Evolutionary conservation across 2,329 filamentous ascomycete genomes (phyloP).

Genomic region (Scedosporium minutisporum): DNA sequence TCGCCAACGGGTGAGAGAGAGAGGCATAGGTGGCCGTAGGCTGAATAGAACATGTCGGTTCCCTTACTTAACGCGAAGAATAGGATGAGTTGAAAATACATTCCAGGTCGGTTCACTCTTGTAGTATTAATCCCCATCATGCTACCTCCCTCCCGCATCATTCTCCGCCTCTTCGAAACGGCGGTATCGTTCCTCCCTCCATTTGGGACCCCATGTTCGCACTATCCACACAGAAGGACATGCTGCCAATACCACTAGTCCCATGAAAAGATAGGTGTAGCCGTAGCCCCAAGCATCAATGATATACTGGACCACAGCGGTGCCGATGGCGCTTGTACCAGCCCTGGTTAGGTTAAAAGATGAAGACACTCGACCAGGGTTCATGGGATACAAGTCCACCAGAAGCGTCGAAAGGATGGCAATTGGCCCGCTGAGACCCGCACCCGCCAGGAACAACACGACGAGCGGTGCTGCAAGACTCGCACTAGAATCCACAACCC

Average conservation of each 20-base stretch:
- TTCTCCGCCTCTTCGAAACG: constrained; percentile 10
- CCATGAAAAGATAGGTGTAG: constrained; percentile 25
- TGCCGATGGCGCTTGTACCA: constrained; percentile 27
- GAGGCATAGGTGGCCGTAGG: too few species aligned
- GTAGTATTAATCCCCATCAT: not conserved
- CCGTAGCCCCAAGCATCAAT: constrained; percentile 30
- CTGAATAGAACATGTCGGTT: too few species aligned
- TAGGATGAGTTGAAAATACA: too few species aligned
- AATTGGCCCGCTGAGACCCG: constrained; percentile 39
- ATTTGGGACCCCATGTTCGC: constrained; percentile 19
- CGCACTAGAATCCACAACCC: constrained; percentile 33
- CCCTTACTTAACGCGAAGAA: too few species aligned
- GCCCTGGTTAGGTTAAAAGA: constrained; percentile 31
- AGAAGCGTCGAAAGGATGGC: constrained; percentile 30
- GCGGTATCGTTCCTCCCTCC: constrained; percentile 21
- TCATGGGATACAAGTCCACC: constrained; percentile 31
- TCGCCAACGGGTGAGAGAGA: too few species aligned
- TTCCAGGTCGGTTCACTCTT: too few species aligned
- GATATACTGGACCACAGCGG: constrained; percentile 29
- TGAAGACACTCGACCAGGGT: constrained; percentile 30
- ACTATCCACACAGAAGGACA: constrained; percentile 20
- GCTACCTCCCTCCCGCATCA: not conserved
- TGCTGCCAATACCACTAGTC: constrained; percentile 17
- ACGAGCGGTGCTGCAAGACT: constrained; percentile 37
- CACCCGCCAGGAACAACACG: constrained; percentile 34